Evolutionary conservation across 2,329 filamentous ascomycete species (phyloP), one percentile per base, ranked within the genome.

Genomic region (Pleoardoris graminearum): DNA sequence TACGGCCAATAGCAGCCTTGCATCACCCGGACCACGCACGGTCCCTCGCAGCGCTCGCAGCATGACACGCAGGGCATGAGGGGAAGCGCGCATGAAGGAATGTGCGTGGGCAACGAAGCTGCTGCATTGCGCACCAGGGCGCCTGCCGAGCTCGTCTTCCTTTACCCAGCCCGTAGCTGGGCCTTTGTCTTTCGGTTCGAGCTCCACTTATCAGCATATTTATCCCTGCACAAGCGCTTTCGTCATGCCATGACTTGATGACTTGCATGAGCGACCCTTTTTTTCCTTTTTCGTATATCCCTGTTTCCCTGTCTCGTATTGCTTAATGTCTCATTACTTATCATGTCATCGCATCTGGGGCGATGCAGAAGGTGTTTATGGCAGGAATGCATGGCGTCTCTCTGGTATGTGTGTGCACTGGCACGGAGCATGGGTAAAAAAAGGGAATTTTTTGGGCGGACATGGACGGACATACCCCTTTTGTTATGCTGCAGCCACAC

Each of bases 371-470:
- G 63, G 62, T 61, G 48, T 68, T 62, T 46, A 25, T 36, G 21
- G 37, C 33, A 33, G 44, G 16, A 47, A 37, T 38, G 27, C 32
- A 44, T 33, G 41, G 41, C 22, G 17, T 44, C 41, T 44, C 48
- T 44, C 25, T 38, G 52, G 22, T 10, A 47, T 36, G 37, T 53
- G 32, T 51, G 30, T 46, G 46, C 50, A 42, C 32, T 39, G 55
- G 29, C 65, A 72, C 65, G 66, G 64, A 60, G 63, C 66, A 69
- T 68, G 58, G 62, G 60, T 65, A 51, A 53, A 56, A 57, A 58
- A 58, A 55, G 32, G 32, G 4, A n/a, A n/a, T n/a, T n/a, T n/a
- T n/a, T n/a, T n/a, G n/a, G n/a, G n/a, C n/a, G n/a, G n/a, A n/a
- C 11, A 21, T 42, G 53, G 54, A 53, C 45, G 61, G 62, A 58